Conservation (phyloP, 257 asterid species). For the Przewalskia tangutica region DNA sequence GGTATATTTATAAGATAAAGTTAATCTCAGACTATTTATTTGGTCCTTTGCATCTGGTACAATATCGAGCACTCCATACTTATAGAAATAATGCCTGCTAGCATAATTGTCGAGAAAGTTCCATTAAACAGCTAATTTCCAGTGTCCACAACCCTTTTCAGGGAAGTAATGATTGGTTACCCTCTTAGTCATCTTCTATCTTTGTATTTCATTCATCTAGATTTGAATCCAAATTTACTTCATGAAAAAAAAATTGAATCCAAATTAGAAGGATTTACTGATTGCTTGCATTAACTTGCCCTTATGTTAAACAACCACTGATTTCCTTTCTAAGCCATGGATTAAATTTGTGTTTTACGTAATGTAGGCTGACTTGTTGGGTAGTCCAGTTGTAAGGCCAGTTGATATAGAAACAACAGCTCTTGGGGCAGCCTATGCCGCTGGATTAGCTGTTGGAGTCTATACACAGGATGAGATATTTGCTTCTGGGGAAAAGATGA, state of each 20-base stretch:
- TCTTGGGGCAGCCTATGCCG: constrained; percentile 94
- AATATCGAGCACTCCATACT: neutral
- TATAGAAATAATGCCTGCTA: neutral
- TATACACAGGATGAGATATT: constrained; percentile 69
- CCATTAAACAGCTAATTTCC: neutral
- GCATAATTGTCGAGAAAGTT: neutral
- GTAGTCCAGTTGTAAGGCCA: constrained; percentile 74
- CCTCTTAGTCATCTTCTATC: neutral
- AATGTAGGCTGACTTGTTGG: constrained; percentile 70
- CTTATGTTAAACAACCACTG: neutral
- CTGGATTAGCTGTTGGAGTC: constrained; percentile 83
- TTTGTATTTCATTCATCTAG: neutral
- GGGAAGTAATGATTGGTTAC: neutral
- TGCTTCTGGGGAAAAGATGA: constrained; percentile 42
- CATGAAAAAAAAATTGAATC: neutral
- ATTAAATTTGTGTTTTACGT: neutral
- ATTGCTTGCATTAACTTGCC: neutral
- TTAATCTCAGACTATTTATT: neutral
- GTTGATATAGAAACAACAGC: constrained; percentile 90
- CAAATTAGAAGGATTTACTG: neutral
- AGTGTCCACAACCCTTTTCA: neutral
- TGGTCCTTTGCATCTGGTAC: neutral
- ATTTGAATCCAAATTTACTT: neutral
- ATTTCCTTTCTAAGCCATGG: neutral
- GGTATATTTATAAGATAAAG: neutral